Evolutionary conservation across 768 basidiomycete genomes (phyloP), one percentile per base, ranked within the genome.

Genomic region (Tephrocybe rancida): DNA sequence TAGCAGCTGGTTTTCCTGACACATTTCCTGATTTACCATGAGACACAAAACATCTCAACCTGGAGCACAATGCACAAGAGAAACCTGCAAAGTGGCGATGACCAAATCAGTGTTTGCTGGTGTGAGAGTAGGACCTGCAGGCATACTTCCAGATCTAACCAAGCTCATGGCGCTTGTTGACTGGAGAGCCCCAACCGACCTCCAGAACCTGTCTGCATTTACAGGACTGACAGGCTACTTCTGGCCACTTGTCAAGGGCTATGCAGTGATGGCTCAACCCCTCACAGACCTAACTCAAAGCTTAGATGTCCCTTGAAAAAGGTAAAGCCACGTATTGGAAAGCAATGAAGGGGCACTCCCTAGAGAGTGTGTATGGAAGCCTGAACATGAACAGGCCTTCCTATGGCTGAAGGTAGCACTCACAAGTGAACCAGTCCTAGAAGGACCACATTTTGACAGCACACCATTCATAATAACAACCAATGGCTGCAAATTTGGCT

Each of bases 131-230:
- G 65, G 72, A 1, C 64, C 65, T 0, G 22, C 55, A 0, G 75
- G 77, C 1, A 65, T 79, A 3, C 46, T 50, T 16, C 68, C 71
- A 2, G 72, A 78, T 49, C 58, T 63, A 2, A 44, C 62, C 3
- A 78, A 78, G 41, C 49, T 77, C 4, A 67, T 64, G 0, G 69
- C 72, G 1, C 66, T 77, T 2, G 66, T 75, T 1, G 50, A 72
- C 44, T 73, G 69, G 69, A 44, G 52, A 16, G 42, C 26, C 32
- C 75, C 75, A 3, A 21, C 41, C 8, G 58, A 68, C 21, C 58
- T 63, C 1, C 59, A 57, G 1, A 57, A 73, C 9, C 57, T 78
- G 69, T 71, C 4, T 2, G 49, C 39, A 13, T 50, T 50, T 21
- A 30, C 19, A 2, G 41, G 48, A 0, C 60, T 76, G 6, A 70